These are phyloP conservation scores for Colletotrichum cordylinicola DNA, from an alignment of 2,329 filamentous ascomycete genomes.

Conservation along the genomic window DNA sequence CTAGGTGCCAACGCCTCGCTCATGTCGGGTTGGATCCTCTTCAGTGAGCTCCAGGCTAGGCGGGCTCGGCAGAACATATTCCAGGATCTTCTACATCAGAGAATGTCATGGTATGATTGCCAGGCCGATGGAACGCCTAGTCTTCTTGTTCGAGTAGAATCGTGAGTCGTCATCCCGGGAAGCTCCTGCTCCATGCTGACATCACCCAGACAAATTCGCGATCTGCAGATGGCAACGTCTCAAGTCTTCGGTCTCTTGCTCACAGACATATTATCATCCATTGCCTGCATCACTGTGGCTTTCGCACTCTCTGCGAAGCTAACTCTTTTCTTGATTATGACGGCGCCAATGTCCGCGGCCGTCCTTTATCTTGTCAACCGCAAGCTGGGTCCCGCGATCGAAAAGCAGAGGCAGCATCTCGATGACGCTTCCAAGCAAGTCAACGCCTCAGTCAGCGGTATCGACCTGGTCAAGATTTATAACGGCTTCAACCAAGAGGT, in stretches of 20 bases:
- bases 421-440: conserved; percentile 74
- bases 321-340: conserved; percentile 78
- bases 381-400: conserved; percentile 69
- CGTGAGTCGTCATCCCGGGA: conserved; percentile 54
- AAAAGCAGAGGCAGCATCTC: conserved; percentile 71
- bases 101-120: conserved; percentile 84
- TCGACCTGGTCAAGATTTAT: conserved; percentile 80
- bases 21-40: conserved; percentile 74
- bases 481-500: conserved; percentile 77
- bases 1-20: conserved; percentile 74
- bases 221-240: conserved; percentile 81
- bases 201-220: conserved; percentile 73
- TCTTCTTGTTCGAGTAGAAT: conserved; percentile 74
- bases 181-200: conserved; percentile 11
- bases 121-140: conserved; percentile 74
- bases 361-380: conserved; percentile 66
- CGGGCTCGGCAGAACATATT: conserved; percentile 72
- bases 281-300: conserved; percentile 73
- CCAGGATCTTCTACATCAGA: conserved; percentile 42
- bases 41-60: conserved; percentile 81
- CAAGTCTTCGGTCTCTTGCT: conserved; percentile 77
- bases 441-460: conserved; percentile 69
- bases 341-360: conserved; percentile 70
- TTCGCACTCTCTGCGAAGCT: conserved; percentile 85
- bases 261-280: conserved; percentile 67